phyloP scores from a whole-genome alignment of 1,284 basidiomycete genomes.

The Tetrapyrgos nigripes region DNA sequence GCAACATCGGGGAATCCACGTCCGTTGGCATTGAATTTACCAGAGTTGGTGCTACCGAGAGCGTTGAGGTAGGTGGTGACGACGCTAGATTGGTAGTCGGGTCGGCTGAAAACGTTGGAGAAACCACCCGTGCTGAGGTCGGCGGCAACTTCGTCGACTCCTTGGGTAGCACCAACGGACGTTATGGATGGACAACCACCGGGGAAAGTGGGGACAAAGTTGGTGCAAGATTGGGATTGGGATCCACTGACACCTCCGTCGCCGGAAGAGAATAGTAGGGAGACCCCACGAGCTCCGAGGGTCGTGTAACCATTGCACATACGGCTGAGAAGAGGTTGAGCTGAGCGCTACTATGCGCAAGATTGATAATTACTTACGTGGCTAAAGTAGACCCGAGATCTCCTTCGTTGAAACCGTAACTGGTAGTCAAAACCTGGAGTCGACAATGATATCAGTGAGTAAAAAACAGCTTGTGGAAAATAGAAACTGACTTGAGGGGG shows the following conservation, averaged over 20 bases:
- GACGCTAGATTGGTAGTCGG: slow-evolving; percentile 39
- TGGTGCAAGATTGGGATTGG: slow-evolving; percentile 21
- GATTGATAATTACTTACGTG: slow-evolving; percentile 21
- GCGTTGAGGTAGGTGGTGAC: slow-evolving; percentile 37
- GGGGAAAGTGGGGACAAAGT: slow-evolving; percentile 44
- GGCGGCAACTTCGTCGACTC: slow-evolving; percentile 27
- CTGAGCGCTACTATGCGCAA: background rate
- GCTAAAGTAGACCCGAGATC: slow-evolving; percentile 25
- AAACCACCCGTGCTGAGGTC: slow-evolving; percentile 43
- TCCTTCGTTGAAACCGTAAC: slow-evolving; percentile 34
- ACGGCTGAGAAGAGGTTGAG: slow-evolving; percentile 10
- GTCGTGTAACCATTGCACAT: slow-evolving; percentile 33
- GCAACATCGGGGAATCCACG: slow-evolving; percentile 48
- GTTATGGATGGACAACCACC: slow-evolving; percentile 46
- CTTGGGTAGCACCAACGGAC: slow-evolving; percentile 36
- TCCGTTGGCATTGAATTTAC: slow-evolving; percentile 33
- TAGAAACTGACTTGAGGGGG: slow-evolving; percentile 20
- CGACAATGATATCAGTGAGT: slow-evolving; percentile 8
- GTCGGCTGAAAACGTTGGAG: slow-evolving; percentile 38
- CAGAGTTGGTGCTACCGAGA: slow-evolving; percentile 36
- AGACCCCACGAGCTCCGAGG: slow-evolving; percentile 31
- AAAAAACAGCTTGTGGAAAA: slow-evolving; percentile 14
- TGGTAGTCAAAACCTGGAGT: slow-evolving; percentile 31
- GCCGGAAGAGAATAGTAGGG: slow-evolving; percentile 12
- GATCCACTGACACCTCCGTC: slow-evolving; percentile 37